Evolutionary conservation across 768 basidiomycete species (phyloP).

Genomic region (Suillus plorans): DNA sequence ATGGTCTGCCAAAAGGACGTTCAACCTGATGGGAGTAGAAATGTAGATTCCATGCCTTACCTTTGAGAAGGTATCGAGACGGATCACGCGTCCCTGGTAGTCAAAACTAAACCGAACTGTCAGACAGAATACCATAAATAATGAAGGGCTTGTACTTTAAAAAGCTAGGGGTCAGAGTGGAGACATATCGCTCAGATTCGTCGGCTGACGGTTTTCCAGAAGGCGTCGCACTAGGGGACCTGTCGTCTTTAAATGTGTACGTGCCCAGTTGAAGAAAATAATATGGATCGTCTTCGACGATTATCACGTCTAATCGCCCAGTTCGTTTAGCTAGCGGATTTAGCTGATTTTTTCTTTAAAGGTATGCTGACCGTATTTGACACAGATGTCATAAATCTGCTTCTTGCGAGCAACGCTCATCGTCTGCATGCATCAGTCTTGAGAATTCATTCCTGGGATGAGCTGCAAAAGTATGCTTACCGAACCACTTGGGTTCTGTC

Average conservation of each 20-base stretch:
- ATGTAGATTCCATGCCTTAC: constrained; percentile 25
- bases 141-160: constrained; percentile 40
- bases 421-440: constrained; percentile 40
- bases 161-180: constrained; percentile 60
- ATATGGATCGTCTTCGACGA: constrained; percentile 85
- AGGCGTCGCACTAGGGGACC: constrained; percentile 13
- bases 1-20: constrained; percentile 54
- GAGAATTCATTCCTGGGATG: background rate
- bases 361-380: constrained; percentile 61
- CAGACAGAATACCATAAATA: background rate
- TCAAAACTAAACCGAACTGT: constrained; percentile 46
- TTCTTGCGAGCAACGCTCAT: constrained; percentile 66
- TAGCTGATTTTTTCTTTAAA: background rate
- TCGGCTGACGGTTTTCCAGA: constrained; percentile 29
- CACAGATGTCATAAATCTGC: constrained; percentile 79
- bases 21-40: background rate
- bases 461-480: constrained; percentile 36
- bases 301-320: constrained; percentile 56
- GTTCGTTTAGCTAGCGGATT: background rate
- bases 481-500: constrained; percentile 81
- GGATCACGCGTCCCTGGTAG: constrained; percentile 80
- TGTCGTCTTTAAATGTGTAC: constrained; percentile 48
- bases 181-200: constrained; percentile 45
- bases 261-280: constrained; percentile 66
- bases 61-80: constrained; percentile 81